Evolutionary conservation across 352 stramenopile species (phyloP).

Genomic region (Globisporangium takayamanum): DNA sequence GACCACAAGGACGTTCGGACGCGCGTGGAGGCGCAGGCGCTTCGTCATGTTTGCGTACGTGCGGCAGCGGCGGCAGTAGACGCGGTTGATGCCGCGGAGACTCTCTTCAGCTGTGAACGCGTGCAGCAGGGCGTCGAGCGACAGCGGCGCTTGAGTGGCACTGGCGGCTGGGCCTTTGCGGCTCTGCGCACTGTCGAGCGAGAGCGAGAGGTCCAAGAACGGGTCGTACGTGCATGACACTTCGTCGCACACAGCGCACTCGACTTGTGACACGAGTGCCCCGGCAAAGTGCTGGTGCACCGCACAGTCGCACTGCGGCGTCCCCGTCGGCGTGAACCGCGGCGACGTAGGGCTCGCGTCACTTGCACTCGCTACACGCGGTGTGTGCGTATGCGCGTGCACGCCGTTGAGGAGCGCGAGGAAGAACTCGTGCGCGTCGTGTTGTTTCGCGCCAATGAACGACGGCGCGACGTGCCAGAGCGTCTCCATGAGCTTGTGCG

Average conservation of each 20-base stretch:
- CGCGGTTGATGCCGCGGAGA: slow-evolving; percentile 48
- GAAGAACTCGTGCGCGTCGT: slow-evolving; percentile 76
- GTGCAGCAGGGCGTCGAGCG: slow-evolving; percentile 30
- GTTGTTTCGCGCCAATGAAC: slow-evolving; percentile 56
- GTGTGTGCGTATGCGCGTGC: slow-evolving; percentile 44
- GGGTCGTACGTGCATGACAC: slow-evolving; percentile 60
- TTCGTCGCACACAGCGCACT: slow-evolving; percentile 43
- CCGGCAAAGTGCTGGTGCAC: slow-evolving; percentile 71
- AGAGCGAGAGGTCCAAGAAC: slow-evolving; percentile 69
- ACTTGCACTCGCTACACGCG: slow-evolving; percentile 14
- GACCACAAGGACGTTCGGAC: slow-evolving; percentile 68
- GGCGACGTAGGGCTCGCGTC: slow-evolving; percentile 38
- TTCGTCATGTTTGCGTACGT: slow-evolving; percentile 59
- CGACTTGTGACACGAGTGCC: slow-evolving; percentile 49
- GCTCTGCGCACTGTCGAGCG: slow-evolving; percentile 22
- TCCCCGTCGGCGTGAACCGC: slow-evolving; percentile 46
- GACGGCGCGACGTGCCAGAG: slow-evolving; percentile 48
- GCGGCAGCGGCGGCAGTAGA: slow-evolving; percentile 51
- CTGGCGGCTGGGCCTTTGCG: background rate
- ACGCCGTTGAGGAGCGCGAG: slow-evolving; percentile 56
- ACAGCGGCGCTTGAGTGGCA: slow-evolving; percentile 7
- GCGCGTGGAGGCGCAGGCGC: slow-evolving; percentile 47
- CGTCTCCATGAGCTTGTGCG: slow-evolving; percentile 53
- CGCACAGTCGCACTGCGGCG: slow-evolving; percentile 60
- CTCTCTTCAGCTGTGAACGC: slow-evolving; percentile 51